Percentiles rank a stretch among this genome's conserved stretches.
These are phyloP conservation scores for Talaromyces atroroseus DNA, from an alignment of 2,329 filamentous ascomycete genomes.

Conservation along the genomic window DNA sequence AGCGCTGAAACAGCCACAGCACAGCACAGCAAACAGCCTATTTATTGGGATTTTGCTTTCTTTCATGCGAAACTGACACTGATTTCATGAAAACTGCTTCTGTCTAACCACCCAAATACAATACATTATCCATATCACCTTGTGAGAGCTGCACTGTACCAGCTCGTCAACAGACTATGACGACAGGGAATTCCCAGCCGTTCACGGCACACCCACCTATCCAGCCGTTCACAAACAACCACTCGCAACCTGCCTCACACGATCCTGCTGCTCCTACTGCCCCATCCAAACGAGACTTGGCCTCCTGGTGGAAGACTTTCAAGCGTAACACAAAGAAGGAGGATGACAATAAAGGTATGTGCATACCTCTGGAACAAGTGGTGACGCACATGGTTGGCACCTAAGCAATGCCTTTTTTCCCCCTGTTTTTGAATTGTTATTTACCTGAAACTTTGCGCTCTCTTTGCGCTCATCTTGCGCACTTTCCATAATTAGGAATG, in stretches of 20 bases:
- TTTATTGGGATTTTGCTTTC: not conserved
- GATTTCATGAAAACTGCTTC: not conserved
- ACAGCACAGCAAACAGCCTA: not conserved
- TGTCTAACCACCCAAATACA: not conserved
- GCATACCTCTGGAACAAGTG: slow-evolving; percentile 13
- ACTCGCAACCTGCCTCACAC: slow-evolving; percentile 26
- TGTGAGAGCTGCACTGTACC: not conserved
- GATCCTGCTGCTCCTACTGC: slow-evolving; percentile 58
- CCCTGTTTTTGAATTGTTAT: not conserved
- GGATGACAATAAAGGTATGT: slow-evolving; percentile 55
- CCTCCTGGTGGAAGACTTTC: slow-evolving; percentile 97
- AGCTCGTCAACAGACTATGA: slow-evolving; percentile 21
- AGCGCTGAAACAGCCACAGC: slow-evolving; percentile 10
- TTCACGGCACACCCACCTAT: slow-evolving; percentile 29
- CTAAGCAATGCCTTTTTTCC: not conserved
- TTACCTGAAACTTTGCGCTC: not conserved
- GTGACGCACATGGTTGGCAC: not conserved
- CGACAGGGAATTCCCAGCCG: slow-evolving; percentile 34
- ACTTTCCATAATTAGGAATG: not conserved
- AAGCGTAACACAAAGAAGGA: slow-evolving; percentile 63
- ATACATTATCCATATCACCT: not conserved
- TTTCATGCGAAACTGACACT: not conserved
- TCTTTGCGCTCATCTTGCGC: not conserved
- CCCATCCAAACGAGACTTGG: slow-evolving; percentile 78
- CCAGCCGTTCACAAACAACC: slow-evolving; percentile 25